Conservation (phyloP, 495 filamentous ascomycete species). For the Penicillium dipodomyicola region DNA sequence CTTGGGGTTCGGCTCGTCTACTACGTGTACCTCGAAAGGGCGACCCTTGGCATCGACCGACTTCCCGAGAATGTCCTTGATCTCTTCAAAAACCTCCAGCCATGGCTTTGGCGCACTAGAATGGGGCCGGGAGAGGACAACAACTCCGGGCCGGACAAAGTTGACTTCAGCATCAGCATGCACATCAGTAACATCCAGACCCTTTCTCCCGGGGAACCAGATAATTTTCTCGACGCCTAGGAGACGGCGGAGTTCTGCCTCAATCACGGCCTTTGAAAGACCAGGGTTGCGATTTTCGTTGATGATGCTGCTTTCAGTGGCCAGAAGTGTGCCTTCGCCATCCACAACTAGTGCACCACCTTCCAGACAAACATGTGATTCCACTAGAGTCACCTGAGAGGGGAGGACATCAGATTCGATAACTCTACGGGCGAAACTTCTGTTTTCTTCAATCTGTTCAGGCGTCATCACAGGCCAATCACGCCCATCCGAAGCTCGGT, state of each 20-base stretch:
- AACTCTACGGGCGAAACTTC: slow-evolving; percentile 15
- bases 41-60: slow-evolving; percentile 21
- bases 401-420: slow-evolving; percentile 11
- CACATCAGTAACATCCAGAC: slow-evolving; percentile 24
- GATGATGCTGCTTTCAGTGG: slow-evolving; percentile 28
- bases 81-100: slow-evolving; percentile 18
- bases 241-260: slow-evolving; percentile 18
- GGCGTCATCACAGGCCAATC: slow-evolving; percentile 14
- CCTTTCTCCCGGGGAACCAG: slow-evolving; percentile 25
- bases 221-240: slow-evolving; percentile 26
- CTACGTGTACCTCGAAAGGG: slow-evolving; percentile 16
- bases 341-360: slow-evolving; percentile 29
- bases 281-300: slow-evolving; percentile 24
- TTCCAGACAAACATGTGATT: slow-evolving; percentile 19
- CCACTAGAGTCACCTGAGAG: slow-evolving; percentile 9
- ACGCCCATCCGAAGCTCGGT: slow-evolving; percentile 6
- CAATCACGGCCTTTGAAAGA: slow-evolving; percentile 13
- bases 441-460: slow-evolving; percentile 17
- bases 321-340: slow-evolving; percentile 29
- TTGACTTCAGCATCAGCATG: slow-evolving; percentile 25
- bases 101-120: slow-evolving; percentile 4
- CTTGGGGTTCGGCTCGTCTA: slow-evolving; percentile 20
- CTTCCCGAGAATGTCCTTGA: slow-evolving; percentile 9
- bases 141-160: slow-evolving; percentile 23
- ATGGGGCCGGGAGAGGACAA: slow-evolving; percentile 22